Evolutionary conservation across 1,284 basidiomycete genomes (phyloP), one percentile per base, ranked within the genome.

Genomic region (Vanrija sp.): DNA sequence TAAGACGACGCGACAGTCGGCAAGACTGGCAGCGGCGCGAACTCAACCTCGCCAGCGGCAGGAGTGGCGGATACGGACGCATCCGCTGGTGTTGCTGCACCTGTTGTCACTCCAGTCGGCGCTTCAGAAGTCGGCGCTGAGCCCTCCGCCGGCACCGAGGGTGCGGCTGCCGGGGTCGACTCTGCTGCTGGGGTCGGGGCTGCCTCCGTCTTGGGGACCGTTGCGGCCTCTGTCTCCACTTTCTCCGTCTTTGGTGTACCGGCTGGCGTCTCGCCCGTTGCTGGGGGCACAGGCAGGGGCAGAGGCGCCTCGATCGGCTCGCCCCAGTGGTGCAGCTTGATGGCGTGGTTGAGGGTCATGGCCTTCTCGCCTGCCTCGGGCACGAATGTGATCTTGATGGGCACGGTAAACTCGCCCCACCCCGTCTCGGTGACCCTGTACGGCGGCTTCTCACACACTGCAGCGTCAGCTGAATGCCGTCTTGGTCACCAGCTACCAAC

Each of bases 351-450:
- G 51, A 95, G 80, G 5, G 83, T 83, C 60, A 97, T 80, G 7
- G 91, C 85, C 75, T 98, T 98, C 76, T 98, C 96, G 50, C 85
- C 87, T 2, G 93, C 86, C 75, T 99, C 96, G 44, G 83, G 77
- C n/a, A 92, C 82, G 76, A 98, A 98, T 49, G 87, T 89, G 60
- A 99, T 87, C 60, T 91, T 86, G 66, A 99, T 95, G 68, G 88
- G 85, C 59, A 98, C 88, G 67, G 97, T 92, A 76, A 99, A 99
- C 79, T 99, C 96, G 69, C 96, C 96, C 96, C 96, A 99, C 46
- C 95, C 96, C 9, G 95, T 98, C 74, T 98, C 96, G 7, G 91
- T 88, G 9, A 98, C 86, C 65, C 91, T 88, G 70, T 93, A 99
- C 0, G 96, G 96, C 8, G 91, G 85, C 69, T 88, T 91, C 70